Base-by-base conservation (phyloP, 176 grass and related monocot species). In the Lolium multiflorum region DNA sequence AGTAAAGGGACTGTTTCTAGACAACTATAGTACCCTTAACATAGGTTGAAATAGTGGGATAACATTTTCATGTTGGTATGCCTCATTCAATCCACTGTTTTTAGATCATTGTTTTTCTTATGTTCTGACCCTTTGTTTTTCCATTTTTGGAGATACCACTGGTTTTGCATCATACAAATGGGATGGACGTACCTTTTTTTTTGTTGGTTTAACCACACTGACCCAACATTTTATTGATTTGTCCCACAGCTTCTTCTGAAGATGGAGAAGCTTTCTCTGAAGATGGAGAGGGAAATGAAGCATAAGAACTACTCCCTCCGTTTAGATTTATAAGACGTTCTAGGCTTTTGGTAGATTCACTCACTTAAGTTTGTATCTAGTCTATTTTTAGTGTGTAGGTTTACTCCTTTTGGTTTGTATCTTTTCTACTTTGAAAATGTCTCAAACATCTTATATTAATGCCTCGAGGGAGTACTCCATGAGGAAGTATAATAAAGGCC, bases 401-500 rank as follows among this genome's bases (percentile, higher is more conserved):
- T 35, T 35, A 35, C 31, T 35, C 31, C 31, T 35, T 35, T 35
- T 35, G 31, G 31, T 35, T 35, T 35, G 31, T 35, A 35, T 35
- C 31, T 35, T 3, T 1, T 35, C 31, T 35, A 35, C 31, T 35
- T 35, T 35, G 2, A 35, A 35, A 35, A 35, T 35, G 31, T 35
- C 31, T 35, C 31, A 35, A 35, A 35, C 31, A 35, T 35, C 31
- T 35, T 35, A 35, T 35, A 35, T 35, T 35, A 35, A 35, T 35
- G 31, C 31, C 31, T 3, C 31, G 31, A 35, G 31, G 31, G 2
- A 3, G 31, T 35, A 20, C 73, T 76, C 49, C 74, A 55, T 37
- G 49, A 76, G 49, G 73, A 55, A 76, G 74, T 76, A 55, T 76
- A 51, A 75, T 76, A 76, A 76, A 52, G 24, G 73, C 48, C 73